Conservation (phyloP, 805 yeast genomes). For the Hanseniaspora guilliermondii region DNA sequence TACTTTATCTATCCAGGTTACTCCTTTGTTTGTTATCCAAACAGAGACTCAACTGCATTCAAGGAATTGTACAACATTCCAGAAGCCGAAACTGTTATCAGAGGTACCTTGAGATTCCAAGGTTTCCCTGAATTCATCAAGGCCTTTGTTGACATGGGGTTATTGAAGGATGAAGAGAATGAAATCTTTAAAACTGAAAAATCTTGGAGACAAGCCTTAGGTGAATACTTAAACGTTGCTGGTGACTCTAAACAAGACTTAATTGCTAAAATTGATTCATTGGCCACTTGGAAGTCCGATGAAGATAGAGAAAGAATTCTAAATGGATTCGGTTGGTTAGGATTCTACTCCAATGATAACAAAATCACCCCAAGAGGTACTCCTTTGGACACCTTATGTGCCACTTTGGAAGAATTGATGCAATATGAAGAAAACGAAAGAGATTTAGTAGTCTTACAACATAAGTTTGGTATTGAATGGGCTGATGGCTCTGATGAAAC, state of each 20-base stretch:
- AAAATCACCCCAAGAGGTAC: conserved; percentile 78
- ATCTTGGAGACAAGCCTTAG: conserved; percentile 84
- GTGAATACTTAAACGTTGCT: conserved; percentile 59
- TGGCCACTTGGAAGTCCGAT: conserved; percentile 67
- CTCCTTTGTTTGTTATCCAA: conserved; percentile 90
- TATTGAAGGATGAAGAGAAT: conserved; percentile 65
- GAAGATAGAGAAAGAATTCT: conserved; percentile 79
- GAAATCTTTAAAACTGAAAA: conserved; percentile 43
- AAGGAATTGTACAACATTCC: conserved; percentile 87
- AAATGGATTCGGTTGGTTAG: conserved; percentile 87
- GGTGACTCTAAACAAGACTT: conserved; percentile 63
- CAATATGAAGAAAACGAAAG: conserved; percentile 93
- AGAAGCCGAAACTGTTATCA: conserved; percentile 90
- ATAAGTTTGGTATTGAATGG: conserved; percentile 95
- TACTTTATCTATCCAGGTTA: conserved; percentile 93
- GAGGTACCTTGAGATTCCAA: conserved; percentile 96
- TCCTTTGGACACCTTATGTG: conserved; percentile 92
- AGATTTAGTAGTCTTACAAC: conserved; percentile 89
- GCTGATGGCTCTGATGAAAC: conserved; percentile 82
- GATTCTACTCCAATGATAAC: conserved; percentile 60
- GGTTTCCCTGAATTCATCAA: conserved; percentile 98
- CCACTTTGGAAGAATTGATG: conserved; percentile 88
- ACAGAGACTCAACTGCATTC: conserved; percentile 93
- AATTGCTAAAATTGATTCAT: conserved; percentile 57
- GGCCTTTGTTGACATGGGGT: conserved; percentile 86